Evolutionary conservation across 2,329 filamentous ascomycete genomes (phyloP).

Genomic region (Camillea tinctor): DNA sequence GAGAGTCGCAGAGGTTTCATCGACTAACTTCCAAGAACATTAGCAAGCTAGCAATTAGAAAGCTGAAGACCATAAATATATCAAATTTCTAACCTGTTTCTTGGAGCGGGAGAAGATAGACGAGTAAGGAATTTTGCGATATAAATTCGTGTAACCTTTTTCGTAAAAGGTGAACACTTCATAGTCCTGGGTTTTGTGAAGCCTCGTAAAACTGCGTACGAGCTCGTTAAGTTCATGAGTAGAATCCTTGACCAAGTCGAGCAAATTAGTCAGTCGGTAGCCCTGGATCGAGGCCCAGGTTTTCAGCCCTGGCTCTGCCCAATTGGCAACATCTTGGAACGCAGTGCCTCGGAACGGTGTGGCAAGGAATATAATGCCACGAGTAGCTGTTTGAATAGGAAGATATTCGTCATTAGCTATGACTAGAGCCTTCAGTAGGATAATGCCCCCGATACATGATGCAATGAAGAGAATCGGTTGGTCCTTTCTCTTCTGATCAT

Average conservation of each 20-base stretch:
- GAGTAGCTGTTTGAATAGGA: conserved; percentile 8
- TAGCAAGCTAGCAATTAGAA: conserved; percentile 1
- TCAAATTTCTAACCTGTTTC: neutral
- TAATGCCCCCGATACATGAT: conserved; percentile 35
- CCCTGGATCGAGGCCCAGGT: neutral
- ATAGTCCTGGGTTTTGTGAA: too few species aligned
- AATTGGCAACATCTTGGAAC: neutral
- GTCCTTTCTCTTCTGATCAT: neutral
- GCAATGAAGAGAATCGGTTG: conserved; percentile 33
- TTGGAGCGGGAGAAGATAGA: neutral
- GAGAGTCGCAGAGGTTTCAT: neutral
- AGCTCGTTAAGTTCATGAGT: neutral
- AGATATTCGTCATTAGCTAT: neutral
- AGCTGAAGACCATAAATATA: too few species aligned
- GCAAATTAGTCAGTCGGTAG: too few species aligned
- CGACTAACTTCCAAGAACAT: conserved; percentile 2
- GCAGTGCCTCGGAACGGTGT: conserved; percentile 2
- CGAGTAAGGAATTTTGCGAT: neutral
- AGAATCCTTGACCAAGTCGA: too few species aligned
- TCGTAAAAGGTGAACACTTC: conserved; percentile 5
- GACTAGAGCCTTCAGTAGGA: conserved; percentile 26
- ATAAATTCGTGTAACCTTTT: neutral
- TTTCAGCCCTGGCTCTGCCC: neutral
- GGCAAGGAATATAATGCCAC: conserved; percentile 4
- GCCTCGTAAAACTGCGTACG: too few species aligned